phyloP scores from a whole-genome alignment of 768 basidiomycete species.

The Hericium erinaceus region DNA sequence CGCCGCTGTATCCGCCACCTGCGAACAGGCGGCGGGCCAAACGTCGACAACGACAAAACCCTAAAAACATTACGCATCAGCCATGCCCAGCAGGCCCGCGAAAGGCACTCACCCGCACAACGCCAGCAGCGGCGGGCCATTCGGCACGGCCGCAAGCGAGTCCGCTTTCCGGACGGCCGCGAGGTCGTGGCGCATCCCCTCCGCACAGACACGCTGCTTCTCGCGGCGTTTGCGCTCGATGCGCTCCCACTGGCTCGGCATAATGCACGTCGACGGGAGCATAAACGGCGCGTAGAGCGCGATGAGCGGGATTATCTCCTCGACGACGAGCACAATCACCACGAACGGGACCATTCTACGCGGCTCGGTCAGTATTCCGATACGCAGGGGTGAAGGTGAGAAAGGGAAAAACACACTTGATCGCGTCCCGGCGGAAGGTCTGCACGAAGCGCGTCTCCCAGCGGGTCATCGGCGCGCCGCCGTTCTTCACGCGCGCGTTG shows the following conservation, averaged over 20 bases:
- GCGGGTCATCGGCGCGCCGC: slow-evolving; percentile 55
- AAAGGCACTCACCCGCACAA: slow-evolving; percentile 47
- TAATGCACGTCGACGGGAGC: slow-evolving; percentile 80
- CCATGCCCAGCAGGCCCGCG: slow-evolving; percentile 18
- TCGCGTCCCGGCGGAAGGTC: slow-evolving; percentile 55
- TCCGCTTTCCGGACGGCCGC: slow-evolving; percentile 22
- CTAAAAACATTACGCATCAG: slow-evolving; percentile 14
- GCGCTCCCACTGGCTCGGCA: slow-evolving; percentile 71
- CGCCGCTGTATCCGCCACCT: slow-evolving; percentile 28
- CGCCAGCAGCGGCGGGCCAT: slow-evolving; percentile 25
- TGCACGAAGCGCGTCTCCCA: slow-evolving; percentile 61
- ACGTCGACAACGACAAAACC: slow-evolving; percentile 28
- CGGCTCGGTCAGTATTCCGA: neutral
- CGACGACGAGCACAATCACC: slow-evolving; percentile 60
- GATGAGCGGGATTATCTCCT: slow-evolving; percentile 77
- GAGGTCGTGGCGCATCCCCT: slow-evolving; percentile 14
- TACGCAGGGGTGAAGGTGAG: slow-evolving; percentile 4
- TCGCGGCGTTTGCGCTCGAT: slow-evolving; percentile 43
- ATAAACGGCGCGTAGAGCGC: slow-evolving; percentile 79
- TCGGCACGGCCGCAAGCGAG: slow-evolving; percentile 23
- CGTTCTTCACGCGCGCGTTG: slow-evolving; percentile 42
- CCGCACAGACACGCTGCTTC: slow-evolving; percentile 24
- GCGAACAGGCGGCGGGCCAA: slow-evolving; percentile 27
- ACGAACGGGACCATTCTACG: slow-evolving; percentile 74
- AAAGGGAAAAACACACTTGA: slow-evolving; percentile 41